Conservation (phyloP, 2,329 filamentous ascomycete genomes). For the Pseudocercospora musae region DNA sequence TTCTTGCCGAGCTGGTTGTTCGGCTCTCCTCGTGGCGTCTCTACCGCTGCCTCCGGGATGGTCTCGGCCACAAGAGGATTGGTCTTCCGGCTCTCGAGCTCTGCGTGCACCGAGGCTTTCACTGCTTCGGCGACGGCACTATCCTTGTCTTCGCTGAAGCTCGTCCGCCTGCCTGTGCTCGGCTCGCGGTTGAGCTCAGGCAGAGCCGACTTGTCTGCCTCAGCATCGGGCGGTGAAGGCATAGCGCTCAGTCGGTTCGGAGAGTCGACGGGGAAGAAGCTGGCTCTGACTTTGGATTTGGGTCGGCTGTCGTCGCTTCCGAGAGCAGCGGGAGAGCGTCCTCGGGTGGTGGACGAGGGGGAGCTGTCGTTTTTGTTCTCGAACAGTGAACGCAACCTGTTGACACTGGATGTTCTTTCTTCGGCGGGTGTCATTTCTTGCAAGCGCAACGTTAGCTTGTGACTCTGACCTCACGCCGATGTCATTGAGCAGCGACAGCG, state of each 20-base stretch:
- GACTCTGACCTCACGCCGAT: slow-evolving; percentile 4
- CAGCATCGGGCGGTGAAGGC: slow-evolving; percentile 17
- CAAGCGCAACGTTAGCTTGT: slow-evolving; percentile 12
- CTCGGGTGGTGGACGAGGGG: slow-evolving; percentile 33
- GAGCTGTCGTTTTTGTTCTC: slow-evolving; percentile 40
- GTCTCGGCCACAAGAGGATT: slow-evolving; percentile 35
- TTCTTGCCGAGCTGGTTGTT: slow-evolving; percentile 18
- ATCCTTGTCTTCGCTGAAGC: slow-evolving; percentile 41
- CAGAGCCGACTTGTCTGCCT: slow-evolving; percentile 8
- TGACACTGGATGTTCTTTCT: slow-evolving; percentile 42
- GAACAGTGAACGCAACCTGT: slow-evolving; percentile 50
- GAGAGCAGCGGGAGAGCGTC: slow-evolving; percentile 42
- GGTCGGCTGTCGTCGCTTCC: slow-evolving; percentile 33
- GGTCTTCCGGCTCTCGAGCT: slow-evolving; percentile 41
- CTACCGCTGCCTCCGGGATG: slow-evolving; percentile 44
- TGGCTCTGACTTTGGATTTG: slow-evolving; percentile 46
- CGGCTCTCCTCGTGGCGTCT: slow-evolving; percentile 33
- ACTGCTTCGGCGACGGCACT: slow-evolving; percentile 37
- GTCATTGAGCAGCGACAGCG: slow-evolving; percentile 5
- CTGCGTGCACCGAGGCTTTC: slow-evolving; percentile 40
- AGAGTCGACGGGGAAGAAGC: slow-evolving; percentile 47
- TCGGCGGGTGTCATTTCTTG: slow-evolving; percentile 45
- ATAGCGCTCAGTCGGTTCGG: slow-evolving; percentile 18
- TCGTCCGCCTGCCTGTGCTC: slow-evolving; percentile 30
- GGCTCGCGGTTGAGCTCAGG: slow-evolving; percentile 23